Evolutionary conservation across 2,329 filamentous ascomycete genomes (phyloP).

Genomic region (Penicillium italicum): DNA sequence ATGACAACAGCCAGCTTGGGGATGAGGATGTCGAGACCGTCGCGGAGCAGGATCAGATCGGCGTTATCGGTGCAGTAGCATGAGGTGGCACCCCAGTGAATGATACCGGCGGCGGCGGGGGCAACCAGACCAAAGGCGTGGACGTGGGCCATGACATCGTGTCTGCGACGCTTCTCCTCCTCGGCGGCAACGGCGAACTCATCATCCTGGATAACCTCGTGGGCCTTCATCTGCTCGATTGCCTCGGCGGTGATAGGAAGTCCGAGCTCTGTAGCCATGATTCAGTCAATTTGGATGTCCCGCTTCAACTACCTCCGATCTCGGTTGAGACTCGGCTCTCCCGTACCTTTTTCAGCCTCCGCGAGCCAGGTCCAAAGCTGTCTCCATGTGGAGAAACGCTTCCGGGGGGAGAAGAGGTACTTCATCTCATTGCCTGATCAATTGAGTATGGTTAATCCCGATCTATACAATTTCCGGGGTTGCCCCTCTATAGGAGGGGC

Average conservation of each 20-base stretch:
- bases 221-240: conserved; percentile 69
- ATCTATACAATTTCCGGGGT: conserved; percentile 7
- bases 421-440: conserved; percentile 61
- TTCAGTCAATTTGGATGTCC: conserved; percentile 25
- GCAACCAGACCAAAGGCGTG: conserved; percentile 70
- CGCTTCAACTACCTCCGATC: conserved; percentile 10
- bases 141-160: conserved; percentile 66
- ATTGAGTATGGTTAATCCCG: conserved; percentile 18
- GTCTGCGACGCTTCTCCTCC: conserved; percentile 70
- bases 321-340: conserved; percentile 11
- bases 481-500: conserved; percentile 12
- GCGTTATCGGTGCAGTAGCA: conserved; percentile 65
- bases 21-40: conserved; percentile 71
- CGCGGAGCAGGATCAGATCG: conserved; percentile 71
- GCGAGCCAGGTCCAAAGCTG: conserved; percentile 83
- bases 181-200: conserved; percentile 71
- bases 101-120: conserved; percentile 75
- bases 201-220: conserved; percentile 70
- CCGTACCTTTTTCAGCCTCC: conserved; percentile 63
- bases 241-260: conserved; percentile 70
- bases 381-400: conserved; percentile 74
- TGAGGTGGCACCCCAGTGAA: conserved; percentile 69
- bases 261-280: conserved; percentile 58
- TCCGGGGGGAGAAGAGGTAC: conserved; percentile 72
- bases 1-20: conserved; percentile 77